A percentile compares a stretch with the other conserved stretches of the same genome.
Evolutionary conservation across 2,329 filamentous ascomycete genomes (phyloP).

Genomic region (Cordyceps pruinosa): DNA sequence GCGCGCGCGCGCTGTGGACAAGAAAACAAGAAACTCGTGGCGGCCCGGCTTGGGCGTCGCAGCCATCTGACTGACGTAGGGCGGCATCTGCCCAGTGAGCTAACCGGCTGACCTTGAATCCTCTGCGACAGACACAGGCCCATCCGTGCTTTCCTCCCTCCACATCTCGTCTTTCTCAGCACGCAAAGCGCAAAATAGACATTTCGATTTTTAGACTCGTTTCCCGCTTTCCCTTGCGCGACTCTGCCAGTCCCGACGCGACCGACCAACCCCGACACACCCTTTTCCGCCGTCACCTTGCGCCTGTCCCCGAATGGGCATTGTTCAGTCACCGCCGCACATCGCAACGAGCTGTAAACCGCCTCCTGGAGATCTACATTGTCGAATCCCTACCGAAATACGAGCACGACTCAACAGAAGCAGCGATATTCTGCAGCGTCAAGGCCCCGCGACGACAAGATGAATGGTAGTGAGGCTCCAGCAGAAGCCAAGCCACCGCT

Average conservation of each 20-base stretch:
- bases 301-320: not conserved
- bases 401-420: not conserved
- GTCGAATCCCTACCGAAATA: not conserved
- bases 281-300: not conserved
- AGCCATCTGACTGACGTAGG: constrained; percentile 7
- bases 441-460: constrained; percentile 14
- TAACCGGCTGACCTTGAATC: constrained; percentile 7
- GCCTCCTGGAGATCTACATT: not conserved
- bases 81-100: not conserved
- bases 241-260: not conserved
- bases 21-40: not conserved
- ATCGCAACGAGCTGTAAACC: not conserved
- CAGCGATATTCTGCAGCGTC: not conserved
- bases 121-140: not conserved
- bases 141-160: no score
- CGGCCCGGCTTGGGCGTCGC: not conserved
- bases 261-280: not conserved
- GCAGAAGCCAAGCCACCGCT: constrained; percentile 10
- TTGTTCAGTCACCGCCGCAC: not conserved
- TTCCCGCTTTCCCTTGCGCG: not conserved
- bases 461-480: constrained; percentile 25
- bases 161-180: not conserved
- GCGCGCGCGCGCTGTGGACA: not conserved
- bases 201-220: not conserved
- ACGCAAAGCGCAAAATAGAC: not conserved